phyloP scores from a whole-genome alignment of 1,139 yeast genomes.

The Candida mesenterica region DNA sequence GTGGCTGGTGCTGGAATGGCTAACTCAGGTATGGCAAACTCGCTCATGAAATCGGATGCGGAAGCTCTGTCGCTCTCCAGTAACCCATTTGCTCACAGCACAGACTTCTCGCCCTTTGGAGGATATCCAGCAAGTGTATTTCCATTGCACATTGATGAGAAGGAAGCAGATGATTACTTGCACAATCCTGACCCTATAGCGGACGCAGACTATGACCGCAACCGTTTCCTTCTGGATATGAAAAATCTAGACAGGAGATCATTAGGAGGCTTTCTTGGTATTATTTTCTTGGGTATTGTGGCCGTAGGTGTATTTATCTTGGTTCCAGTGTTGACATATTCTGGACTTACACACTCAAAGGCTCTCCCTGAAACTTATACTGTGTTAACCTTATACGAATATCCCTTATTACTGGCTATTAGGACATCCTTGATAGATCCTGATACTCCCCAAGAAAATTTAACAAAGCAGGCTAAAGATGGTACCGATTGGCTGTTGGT shows the following conservation, averaged over 20 bases:
- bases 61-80: slow-evolving; percentile 14
- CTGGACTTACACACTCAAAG: slow-evolving; percentile 18
- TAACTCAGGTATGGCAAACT: slow-evolving; percentile 17
- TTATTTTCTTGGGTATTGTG: slow-evolving; percentile 18
- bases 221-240: slow-evolving; percentile 25
- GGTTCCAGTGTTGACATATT: slow-evolving; percentile 28
- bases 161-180: slow-evolving; percentile 30
- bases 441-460: slow-evolving; percentile 24
- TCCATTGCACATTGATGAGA: slow-evolving; percentile 30
- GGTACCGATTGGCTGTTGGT: slow-evolving; percentile 28
- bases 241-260: slow-evolving; percentile 25
- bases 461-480: slow-evolving; percentile 15
- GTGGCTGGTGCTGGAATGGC: slow-evolving; percentile 17
- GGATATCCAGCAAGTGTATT: slow-evolving; percentile 32
- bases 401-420: slow-evolving; percentile 25
- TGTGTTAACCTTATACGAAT: slow-evolving; percentile 22
- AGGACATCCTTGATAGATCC: slow-evolving; percentile 28
- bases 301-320: slow-evolving; percentile 25
- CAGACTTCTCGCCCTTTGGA: slow-evolving; percentile 28
- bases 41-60: slow-evolving; percentile 11
- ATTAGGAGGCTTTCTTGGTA: slow-evolving; percentile 23
- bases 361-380: slow-evolving; percentile 20
- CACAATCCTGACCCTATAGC: slow-evolving; percentile 34
- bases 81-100: slow-evolving; percentile 14
- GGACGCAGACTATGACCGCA: slow-evolving; percentile 29